Evolutionary conservation across 2,329 filamentous ascomycete genomes (phyloP).

Genomic region (Incumbomyces lentus): DNA sequence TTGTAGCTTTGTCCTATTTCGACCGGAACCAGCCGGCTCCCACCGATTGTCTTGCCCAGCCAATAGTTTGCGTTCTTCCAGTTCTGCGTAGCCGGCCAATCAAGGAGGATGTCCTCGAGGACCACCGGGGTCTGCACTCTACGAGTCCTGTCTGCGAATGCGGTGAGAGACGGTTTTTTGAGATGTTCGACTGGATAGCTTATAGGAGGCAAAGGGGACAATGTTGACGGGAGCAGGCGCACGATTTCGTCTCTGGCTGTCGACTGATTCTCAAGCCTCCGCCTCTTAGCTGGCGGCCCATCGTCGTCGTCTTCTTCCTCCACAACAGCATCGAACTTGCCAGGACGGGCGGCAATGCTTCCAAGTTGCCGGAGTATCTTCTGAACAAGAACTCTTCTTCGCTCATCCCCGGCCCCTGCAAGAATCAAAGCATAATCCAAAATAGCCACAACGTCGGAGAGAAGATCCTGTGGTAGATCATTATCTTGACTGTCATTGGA

Average conservation of each 20-base stretch:
- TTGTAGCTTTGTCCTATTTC: constrained; percentile 83
- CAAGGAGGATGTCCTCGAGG: constrained; percentile 52
- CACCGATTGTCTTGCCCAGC: constrained; percentile 60
- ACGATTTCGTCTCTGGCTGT: not conserved
- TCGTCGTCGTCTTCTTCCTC: constrained; percentile 1
- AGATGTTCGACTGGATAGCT: constrained; percentile 31
- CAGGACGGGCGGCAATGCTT: not conserved
- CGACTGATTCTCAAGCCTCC: constrained; percentile 1
- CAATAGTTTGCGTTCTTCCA: constrained; percentile 73
- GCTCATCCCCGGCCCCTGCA: constrained; percentile 48
- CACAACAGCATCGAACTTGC: not conserved
- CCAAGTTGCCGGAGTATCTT: constrained; percentile 23
- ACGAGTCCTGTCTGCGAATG: constrained; percentile 53
- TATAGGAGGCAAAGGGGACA: constrained; percentile 25
- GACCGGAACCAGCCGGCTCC: constrained; percentile 70
- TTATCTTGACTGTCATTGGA: not conserved
- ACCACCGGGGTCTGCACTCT: constrained; percentile 50
- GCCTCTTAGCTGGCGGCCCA: constrained; percentile 8
- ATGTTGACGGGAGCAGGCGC: constrained; percentile 6
- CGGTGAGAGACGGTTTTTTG: constrained; percentile 42
- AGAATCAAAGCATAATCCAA: constrained; percentile 72
- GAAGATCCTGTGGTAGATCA: constrained; percentile 24
- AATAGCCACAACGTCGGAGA: constrained; percentile 51
- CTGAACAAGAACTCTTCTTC: constrained; percentile 38
- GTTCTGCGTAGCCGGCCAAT: constrained; percentile 70